A percentile compares a stretch with the other conserved stretches of the same genome.
Conservation (phyloP, 2,329 filamentous ascomycete species). For the Cytospora leucostoma region DNA sequence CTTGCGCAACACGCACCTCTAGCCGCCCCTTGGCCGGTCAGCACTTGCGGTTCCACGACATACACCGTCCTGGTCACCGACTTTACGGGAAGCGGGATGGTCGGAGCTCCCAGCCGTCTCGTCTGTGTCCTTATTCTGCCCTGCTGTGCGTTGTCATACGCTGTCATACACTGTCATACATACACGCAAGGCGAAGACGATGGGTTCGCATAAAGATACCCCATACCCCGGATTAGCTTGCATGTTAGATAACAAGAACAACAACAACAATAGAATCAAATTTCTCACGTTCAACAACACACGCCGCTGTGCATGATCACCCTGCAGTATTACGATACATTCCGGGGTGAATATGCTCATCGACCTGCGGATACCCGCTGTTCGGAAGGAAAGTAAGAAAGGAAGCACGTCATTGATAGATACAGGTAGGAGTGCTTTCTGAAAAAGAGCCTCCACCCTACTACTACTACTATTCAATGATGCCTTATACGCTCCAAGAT, state of each 20-base stretch:
- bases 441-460: no score
- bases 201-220: slow-evolving; percentile 26
- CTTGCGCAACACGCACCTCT: not conserved
- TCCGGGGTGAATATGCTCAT: not conserved
- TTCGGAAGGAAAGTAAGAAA: not conserved
- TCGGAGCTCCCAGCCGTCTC: slow-evolving; percentile 10
- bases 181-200: not conserved
- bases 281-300: slow-evolving; percentile 1
- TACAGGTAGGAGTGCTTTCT: no score
- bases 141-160: slow-evolving; percentile 13
- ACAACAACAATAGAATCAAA: not conserved
- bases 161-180: not conserved
- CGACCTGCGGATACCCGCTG: not conserved
- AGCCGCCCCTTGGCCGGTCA: not conserved
- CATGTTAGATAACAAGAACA: not conserved
- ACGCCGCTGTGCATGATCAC: not conserved
- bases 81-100: slow-evolving; percentile 3
- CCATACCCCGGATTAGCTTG: slow-evolving; percentile 14
- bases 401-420: no score
- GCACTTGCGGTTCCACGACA: slow-evolving; percentile 9
- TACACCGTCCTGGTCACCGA: not conserved
- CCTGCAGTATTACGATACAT: not conserved
- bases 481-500: no score
- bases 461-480: no score
- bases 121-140: slow-evolving; percentile 4